A percentile compares a stretch with the other conserved stretches of the same genome.
Conservation (phyloP, 108 stramenopile genomes). For the Nitzschia sp. region DNA sequence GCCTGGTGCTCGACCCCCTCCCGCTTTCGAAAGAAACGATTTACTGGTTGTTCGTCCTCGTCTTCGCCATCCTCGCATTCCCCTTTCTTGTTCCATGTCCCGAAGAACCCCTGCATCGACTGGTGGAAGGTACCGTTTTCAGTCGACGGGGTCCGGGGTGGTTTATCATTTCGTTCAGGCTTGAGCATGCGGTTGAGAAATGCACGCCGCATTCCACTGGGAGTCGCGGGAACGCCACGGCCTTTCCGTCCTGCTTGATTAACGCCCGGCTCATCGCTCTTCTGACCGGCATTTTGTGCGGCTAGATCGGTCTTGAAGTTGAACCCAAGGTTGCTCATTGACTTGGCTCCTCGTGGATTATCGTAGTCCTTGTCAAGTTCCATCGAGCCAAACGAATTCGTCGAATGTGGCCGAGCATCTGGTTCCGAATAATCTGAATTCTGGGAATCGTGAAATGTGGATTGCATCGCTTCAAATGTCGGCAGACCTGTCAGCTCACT, state of each 20-base stretch:
- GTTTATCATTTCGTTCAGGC: not conserved
- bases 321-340: not conserved
- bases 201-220: not conserved
- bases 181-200: not conserved
- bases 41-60: not conserved
- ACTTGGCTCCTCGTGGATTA: not conserved
- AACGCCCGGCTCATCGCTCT: not conserved
- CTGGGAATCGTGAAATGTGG: not conserved
- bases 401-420: not conserved
- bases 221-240: constrained; percentile 10
- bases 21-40: constrained; percentile 1
- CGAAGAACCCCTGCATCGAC: constrained; percentile 8
- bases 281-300: not conserved
- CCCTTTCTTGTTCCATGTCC: constrained; percentile 9
- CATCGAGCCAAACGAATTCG: not conserved
- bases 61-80: constrained; percentile 7
- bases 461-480: constrained; percentile 21
- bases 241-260: not conserved
- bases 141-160: not conserved
- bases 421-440: not conserved
- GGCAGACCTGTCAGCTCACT: constrained; percentile 28
- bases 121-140: constrained; percentile 11
- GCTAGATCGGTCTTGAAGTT: not conserved
- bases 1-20: constrained; percentile 10
- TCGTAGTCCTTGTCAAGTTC: not conserved